These are phyloP conservation scores for Tetracentron sinense DNA, from an alignment of 164 flowering plant species.

Conservation along the genomic window DNA sequence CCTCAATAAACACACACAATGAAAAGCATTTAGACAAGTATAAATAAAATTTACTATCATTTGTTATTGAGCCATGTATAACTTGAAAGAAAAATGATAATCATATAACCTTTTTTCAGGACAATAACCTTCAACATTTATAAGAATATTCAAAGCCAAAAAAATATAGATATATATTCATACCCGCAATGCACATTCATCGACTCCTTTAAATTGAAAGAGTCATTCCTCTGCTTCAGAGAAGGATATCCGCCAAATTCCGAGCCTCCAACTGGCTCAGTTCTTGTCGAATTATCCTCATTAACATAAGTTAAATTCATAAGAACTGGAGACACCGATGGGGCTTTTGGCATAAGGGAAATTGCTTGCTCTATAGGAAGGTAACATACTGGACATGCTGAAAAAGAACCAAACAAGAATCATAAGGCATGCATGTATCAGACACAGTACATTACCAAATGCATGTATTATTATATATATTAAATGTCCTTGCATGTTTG, in stretches of 20 bases:
- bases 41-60: background rate
- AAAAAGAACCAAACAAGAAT: constrained; percentile 8
- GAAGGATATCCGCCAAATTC: constrained; percentile 98
- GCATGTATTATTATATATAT: background rate
- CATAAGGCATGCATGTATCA: background rate
- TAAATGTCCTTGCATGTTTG: background rate
- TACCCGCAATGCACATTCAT: constrained; percentile 99
- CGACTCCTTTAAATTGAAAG: constrained; percentile 77
- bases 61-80: background rate
- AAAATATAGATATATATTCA: constrained; percentile 16
- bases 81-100: background rate
- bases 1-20: background rate
- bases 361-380: constrained; percentile 75
- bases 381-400: constrained; percentile 99
- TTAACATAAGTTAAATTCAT: constrained; percentile 53
- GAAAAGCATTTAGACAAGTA: background rate
- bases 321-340: constrained; percentile 63
- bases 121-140: background rate
- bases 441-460: background rate
- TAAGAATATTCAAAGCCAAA: background rate
- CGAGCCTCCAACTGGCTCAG: constrained; percentile 74
- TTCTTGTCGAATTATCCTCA: constrained; percentile 49
- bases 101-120: background rate
- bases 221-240: constrained; percentile 66
- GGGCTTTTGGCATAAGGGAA: constrained; percentile 57